Evolutionary conservation across 1,284 basidiomycete species (phyloP).

Genomic region (Inonotus obliquus): DNA sequence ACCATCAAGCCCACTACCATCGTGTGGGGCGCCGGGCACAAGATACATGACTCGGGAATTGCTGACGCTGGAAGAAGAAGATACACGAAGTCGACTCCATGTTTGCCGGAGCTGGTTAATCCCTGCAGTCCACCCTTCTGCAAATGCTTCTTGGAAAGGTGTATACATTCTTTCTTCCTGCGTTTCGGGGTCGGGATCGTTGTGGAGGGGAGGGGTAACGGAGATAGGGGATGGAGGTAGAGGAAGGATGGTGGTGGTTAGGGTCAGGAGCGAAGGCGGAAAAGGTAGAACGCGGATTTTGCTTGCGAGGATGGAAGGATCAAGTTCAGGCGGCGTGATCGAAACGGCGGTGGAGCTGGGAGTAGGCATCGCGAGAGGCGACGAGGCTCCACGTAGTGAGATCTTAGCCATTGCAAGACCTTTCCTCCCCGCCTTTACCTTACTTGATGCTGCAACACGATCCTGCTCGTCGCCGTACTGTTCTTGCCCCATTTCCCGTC

Average conservation of each 20-base stretch:
- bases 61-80: conserved; percentile 26
- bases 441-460: background rate
- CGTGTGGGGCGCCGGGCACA: background rate
- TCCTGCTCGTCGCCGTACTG: background rate
- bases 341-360: background rate
- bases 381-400: conserved; percentile 21
- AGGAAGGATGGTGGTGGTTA: conserved; percentile 37
- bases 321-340: background rate
- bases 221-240: background rate
- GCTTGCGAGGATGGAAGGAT: conserved; percentile 16
- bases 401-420: conserved; percentile 27
- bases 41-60: conserved; percentile 35
- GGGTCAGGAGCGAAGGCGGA: conserved; percentile 33
- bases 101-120: conserved; percentile 40
- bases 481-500: too few species aligned
- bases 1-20: background rate
- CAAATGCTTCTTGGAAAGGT: conserved; percentile 36
- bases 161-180: background rate
- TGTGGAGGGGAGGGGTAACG: background rate
- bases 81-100: conserved; percentile 39
- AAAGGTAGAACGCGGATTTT: conserved; percentile 43
- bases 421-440: conserved; percentile 22
- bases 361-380: background rate
- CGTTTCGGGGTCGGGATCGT: background rate
- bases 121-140: conserved; percentile 56